Conservation (phyloP, 2,329 filamentous ascomycete species). For the Apiospora rasikravindrae region DNA sequence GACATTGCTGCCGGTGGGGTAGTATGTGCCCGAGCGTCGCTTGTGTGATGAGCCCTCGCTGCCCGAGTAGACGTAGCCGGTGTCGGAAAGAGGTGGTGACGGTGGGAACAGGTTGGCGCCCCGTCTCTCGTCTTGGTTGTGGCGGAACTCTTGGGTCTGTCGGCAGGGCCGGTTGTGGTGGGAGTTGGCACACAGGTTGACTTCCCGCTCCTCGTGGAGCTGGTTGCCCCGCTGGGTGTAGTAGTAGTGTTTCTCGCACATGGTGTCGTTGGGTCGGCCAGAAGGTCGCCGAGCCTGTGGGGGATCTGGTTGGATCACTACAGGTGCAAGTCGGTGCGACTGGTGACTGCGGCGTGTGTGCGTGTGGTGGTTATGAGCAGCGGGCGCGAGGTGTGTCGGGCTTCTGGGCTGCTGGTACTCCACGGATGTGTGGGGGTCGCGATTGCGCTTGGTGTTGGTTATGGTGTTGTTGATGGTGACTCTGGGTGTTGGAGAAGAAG, state of each 20-base stretch:
- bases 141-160: conserved; percentile 18
- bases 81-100: conserved; percentile 22
- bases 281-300: conserved; percentile 20
- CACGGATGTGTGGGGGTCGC: conserved; percentile 17
- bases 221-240: conserved; percentile 1
- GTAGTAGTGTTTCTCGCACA: conserved; percentile 25
- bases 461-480: conserved; percentile 25
- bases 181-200: conserved; percentile 15
- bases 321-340: conserved; percentile 22
- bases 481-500: conserved; percentile 15
- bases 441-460: conserved; percentile 19
- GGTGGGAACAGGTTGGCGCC: conserved; percentile 20
- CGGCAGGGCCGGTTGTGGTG: conserved; percentile 12
- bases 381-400: neutral
- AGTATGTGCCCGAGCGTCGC: conserved; percentile 19
- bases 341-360: neutral
- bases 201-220: neutral
- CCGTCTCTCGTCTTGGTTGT: conserved; percentile 17
- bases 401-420: conserved; percentile 11
- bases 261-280: conserved; percentile 23
- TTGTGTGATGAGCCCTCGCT: conserved; percentile 23
- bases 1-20: conserved; percentile 9
- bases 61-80: conserved; percentile 18
- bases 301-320: conserved; percentile 19
- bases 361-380: neutral